These are phyloP conservation scores for Trypanosoma grayi DNA, from an alignment of 208 protist species.

Conservation along the genomic window DNA sequence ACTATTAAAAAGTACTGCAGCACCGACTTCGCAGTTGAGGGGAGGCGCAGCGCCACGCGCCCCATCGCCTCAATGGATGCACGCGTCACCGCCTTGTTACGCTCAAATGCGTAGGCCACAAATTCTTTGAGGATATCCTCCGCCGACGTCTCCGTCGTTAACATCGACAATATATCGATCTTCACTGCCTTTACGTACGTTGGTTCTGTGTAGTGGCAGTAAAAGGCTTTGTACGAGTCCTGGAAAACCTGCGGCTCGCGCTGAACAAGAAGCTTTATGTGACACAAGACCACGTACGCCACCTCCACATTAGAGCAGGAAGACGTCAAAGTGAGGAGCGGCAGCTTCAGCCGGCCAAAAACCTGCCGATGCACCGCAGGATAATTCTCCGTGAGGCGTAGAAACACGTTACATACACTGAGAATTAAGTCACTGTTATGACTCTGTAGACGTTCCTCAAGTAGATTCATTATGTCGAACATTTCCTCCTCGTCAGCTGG, in stretches of 20 bases:
- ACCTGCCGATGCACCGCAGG: slow-evolving; percentile 76
- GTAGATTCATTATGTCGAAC: slow-evolving; percentile 92
- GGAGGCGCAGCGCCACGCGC: slow-evolving; percentile 32
- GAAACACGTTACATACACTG: slow-evolving; percentile 73
- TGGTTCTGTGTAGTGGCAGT: slow-evolving; percentile 70
- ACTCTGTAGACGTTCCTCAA: slow-evolving; percentile 87
- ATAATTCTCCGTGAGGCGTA: slow-evolving; percentile 85
- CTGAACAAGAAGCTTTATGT: slow-evolving; percentile 77
- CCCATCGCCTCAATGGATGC: slow-evolving; percentile 36
- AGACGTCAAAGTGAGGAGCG: slow-evolving; percentile 78
- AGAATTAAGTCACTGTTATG: slow-evolving; percentile 89
- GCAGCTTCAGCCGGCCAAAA: slow-evolving; percentile 61
- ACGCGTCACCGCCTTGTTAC: slow-evolving; percentile 20
- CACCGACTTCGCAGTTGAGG: slow-evolving; percentile 17
- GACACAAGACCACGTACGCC: slow-evolving; percentile 69
- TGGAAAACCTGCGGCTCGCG: slow-evolving; percentile 67
- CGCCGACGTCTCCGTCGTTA: slow-evolving; percentile 52
- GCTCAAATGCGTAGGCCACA: slow-evolving; percentile 47
- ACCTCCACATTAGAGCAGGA: slow-evolving; percentile 51
- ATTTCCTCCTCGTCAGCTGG: slow-evolving; percentile 81
- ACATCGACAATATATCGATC: slow-evolving; percentile 70
- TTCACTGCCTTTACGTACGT: slow-evolving; percentile 83
- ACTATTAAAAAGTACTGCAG: slow-evolving; percentile 54
- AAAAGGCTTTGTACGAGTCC: slow-evolving; percentile 53
- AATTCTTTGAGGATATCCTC: slow-evolving; percentile 75